Base-by-base conservation (phyloP, 306 rosid genomes). In the Prunus davidiana region DNA sequence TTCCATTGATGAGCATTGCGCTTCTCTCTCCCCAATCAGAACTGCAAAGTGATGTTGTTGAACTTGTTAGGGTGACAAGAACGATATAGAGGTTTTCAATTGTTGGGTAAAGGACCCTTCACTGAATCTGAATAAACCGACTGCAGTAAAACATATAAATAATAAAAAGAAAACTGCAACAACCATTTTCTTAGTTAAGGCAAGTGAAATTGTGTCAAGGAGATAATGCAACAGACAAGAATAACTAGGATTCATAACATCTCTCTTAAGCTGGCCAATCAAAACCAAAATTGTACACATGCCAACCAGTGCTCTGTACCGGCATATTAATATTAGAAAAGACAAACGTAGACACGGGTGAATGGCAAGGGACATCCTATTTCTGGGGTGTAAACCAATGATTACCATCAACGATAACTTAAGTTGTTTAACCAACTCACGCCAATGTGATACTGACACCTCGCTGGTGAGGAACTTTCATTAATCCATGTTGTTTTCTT, bases 1-100 rank as follows among this genome's bases (percentile, higher is more conserved):
- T 76, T 77, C 82, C 80, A 66, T 70, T 72, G 34, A 78, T 86
- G 81, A 92, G 90, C 70, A 92, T 79, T 16, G 90, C 83, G 30
- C 80, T 71, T 82, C 97, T 89, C 78, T 81, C 82, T 47, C 41
- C 83, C 97, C 99, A 95, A 72, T 89, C 84, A 81, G 88, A 92
- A 76, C 99, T 95, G 96, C 89, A 86, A 51, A 60, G 22, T 34
- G 32, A 83, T 3, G 34, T 65, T 12, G 49, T 14, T 73, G 47
- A 41, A 68, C 66, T 71, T 12, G 74, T 76, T 64, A 71, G 63
- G 60, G n/a, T 24, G 10, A 12, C 11, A 15, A 4, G 46, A 38
- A 38, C 9, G 5, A 79, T 2, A 30, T 1, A 43, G 0, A 19
- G 65, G 28, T 58, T 63, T 50, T 20, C 64, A 66, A 49, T 6